phyloP scores from a whole-genome alignment of 2,329 filamentous ascomycete genomes.

The Cladosporium sphaerospermum region DNA sequence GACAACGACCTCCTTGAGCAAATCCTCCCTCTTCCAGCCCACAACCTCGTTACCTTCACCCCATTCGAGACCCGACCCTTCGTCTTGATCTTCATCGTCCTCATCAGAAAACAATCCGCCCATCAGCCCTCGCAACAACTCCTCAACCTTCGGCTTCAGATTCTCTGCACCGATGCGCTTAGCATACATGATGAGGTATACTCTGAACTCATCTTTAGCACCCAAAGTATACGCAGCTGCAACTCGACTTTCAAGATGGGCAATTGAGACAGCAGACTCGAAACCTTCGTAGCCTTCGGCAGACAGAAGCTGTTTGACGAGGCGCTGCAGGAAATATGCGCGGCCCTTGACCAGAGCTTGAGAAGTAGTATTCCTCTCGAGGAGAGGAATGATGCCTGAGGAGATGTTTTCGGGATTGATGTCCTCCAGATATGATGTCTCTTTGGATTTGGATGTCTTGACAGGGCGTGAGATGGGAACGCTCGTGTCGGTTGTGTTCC shows the following conservation, averaged over 20 bases:
- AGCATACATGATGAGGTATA: slow-evolving; percentile 97
- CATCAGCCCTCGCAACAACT: slow-evolving; percentile 74
- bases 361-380: slow-evolving; percentile 91
- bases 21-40: slow-evolving; percentile 81
- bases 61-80: slow-evolving; percentile 54
- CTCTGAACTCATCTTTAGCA: slow-evolving; percentile 83
- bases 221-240: slow-evolving; percentile 80
- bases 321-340: slow-evolving; percentile 81
- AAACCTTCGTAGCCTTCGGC: slow-evolving; percentile 89
- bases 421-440: slow-evolving; percentile 4
- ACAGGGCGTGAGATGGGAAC: slow-evolving; percentile 48
- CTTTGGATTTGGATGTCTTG: slow-evolving; percentile 1
- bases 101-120: slow-evolving; percentile 61
- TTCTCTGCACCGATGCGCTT: slow-evolving; percentile 91
- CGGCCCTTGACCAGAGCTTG: slow-evolving; percentile 87
- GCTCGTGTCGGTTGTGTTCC: slow-evolving; percentile 94
- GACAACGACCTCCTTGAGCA: slow-evolving; percentile 85
- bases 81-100: slow-evolving; percentile 38
- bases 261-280: slow-evolving; percentile 84
- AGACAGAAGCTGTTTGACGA: slow-evolving; percentile 82
- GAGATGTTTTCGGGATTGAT: slow-evolving; percentile 60
- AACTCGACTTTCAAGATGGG: slow-evolving; percentile 89
- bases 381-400: slow-evolving; percentile 83
- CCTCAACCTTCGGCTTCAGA: slow-evolving; percentile 80
- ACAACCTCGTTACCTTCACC: slow-evolving; percentile 67